Conservation (phyloP, 2,329 filamentous ascomycete genomes). For the Venturia carpophila region DNA sequence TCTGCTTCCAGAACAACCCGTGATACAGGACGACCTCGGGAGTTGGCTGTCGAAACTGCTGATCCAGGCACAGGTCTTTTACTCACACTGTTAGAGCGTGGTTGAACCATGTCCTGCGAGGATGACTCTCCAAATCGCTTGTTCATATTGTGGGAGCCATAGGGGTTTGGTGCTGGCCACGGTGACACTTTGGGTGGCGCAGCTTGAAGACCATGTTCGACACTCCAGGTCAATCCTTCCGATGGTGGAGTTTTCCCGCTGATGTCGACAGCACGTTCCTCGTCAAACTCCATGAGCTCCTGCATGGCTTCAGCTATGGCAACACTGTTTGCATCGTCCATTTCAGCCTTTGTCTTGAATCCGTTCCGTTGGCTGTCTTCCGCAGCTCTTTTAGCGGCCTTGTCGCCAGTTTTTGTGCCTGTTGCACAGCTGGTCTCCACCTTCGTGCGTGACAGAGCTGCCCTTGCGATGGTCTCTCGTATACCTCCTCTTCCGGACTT, state of each 20-base stretch:
- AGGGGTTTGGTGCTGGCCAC: neutral
- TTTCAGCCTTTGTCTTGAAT: constrained; percentile 75
- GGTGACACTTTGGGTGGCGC: neutral
- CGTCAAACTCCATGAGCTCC: constrained; percentile 79
- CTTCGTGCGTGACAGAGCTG: constrained; percentile 2
- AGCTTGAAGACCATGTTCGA: constrained; percentile 12
- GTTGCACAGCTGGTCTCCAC: constrained; percentile 63
- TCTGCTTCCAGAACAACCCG: constrained; percentile 27
- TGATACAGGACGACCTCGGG: constrained; percentile 28
- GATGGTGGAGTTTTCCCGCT: constrained; percentile 36
- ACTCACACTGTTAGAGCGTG: neutral
- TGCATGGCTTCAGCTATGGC: constrained; percentile 81
- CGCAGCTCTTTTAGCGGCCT: constrained; percentile 47
- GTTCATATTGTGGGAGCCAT: constrained; percentile 5
- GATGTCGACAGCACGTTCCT: constrained; percentile 35
- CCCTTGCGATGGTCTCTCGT: constrained; percentile 13
- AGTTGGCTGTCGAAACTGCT: constrained; percentile 25
- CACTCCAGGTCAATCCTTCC: constrained; percentile 29
- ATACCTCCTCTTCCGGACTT: neutral
- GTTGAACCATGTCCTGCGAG: neutral
- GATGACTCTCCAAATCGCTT: neutral
- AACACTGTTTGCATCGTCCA: constrained; percentile 79
- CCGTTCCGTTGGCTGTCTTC: constrained; percentile 63
- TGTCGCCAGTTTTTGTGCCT: constrained; percentile 54
- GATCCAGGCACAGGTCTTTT: constrained; percentile 23